A percentile compares a stretch with the other conserved stretches of the same genome.
These are phyloP conservation scores for Candida patagonica DNA, from an alignment of 805 yeast genomes.

Conservation along the genomic window DNA sequence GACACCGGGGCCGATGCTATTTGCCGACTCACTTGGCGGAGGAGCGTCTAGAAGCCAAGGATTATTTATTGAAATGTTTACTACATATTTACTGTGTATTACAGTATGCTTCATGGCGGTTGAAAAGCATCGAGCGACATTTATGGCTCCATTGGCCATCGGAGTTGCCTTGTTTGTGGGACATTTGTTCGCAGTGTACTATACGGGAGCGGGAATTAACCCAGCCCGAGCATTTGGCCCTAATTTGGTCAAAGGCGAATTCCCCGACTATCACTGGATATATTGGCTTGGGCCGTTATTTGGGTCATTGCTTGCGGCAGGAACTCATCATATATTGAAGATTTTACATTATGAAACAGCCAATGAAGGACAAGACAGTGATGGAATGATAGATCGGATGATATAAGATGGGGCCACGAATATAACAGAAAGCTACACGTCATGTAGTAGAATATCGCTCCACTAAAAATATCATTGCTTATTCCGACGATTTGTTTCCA, in stretches of 20 bases:
- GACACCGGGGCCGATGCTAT: constrained; percentile 72
- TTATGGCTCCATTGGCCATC: constrained; percentile 72
- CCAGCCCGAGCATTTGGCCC: constrained; percentile 90
- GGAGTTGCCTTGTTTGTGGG: constrained; percentile 77
- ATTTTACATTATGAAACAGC: constrained; percentile 57
- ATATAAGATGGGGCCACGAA: too few relatives aligned
- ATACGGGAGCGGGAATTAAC: constrained; percentile 86
- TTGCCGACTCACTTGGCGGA: constrained; percentile 63
- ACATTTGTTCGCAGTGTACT: constrained; percentile 71
- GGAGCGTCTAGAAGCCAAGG: constrained; percentile 69
- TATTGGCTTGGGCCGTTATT: constrained; percentile 85
- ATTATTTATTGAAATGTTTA: constrained; percentile 72
- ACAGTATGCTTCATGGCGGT: constrained; percentile 79
- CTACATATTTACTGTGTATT: constrained; percentile 60
- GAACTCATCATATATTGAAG: constrained; percentile 59
- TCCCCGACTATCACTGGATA: constrained; percentile 84
- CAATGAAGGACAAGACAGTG: constrained; percentile 65
- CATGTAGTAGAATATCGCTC: too few relatives aligned
- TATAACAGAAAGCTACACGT: too few relatives aligned
- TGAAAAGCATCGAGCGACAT: constrained; percentile 67
- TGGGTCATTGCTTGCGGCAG: constrained; percentile 59
- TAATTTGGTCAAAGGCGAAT: constrained; percentile 55
- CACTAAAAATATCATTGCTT: too few relatives aligned
- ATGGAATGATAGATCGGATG: too few relatives aligned
- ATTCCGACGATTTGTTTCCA: too few relatives aligned